A percentile compares a stretch with the other conserved stretches of the same genome.
phyloP scores from a whole-genome alignment of 192 early-diverging fungal species.

The Dissophora globulifera region DNA sequence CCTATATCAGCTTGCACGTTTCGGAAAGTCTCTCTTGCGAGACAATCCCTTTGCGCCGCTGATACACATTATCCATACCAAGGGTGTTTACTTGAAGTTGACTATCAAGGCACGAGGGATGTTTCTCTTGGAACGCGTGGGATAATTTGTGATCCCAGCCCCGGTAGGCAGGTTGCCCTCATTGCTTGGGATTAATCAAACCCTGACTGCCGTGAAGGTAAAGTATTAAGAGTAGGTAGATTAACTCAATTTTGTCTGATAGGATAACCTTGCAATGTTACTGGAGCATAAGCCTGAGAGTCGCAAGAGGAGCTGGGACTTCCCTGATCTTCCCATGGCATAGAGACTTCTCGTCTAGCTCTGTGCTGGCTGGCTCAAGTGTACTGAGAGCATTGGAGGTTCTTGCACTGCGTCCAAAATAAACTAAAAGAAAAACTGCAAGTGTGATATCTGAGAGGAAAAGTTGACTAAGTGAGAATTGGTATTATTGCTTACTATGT shows the following conservation, averaged over 20 bases:
- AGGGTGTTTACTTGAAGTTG: conserved; percentile 11
- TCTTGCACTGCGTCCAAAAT: too few relatives aligned
- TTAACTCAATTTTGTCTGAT: background rate
- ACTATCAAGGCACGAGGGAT: conserved; percentile 15
- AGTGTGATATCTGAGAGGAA: too few relatives aligned
- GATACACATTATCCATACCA: conserved; percentile 10
- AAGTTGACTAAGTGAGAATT: too few relatives aligned
- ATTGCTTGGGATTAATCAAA: conserved; percentile 15
- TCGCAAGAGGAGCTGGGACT: conserved; percentile 22
- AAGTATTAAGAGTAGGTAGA: background rate
- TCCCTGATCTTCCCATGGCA: conserved; percentile 5
- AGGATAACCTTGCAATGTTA: conserved; percentile 8
- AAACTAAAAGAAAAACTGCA: too few relatives aligned
- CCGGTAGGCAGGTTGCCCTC: conserved; percentile 12
- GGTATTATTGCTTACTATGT: too few relatives aligned
- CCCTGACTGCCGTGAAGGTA: conserved; percentile 10
- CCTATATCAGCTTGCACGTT: conserved; percentile 15
- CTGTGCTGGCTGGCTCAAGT: too few relatives aligned
- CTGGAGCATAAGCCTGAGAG: background rate
- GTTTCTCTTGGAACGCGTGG: conserved; percentile 23
- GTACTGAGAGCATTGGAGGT: too few relatives aligned
- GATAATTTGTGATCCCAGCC: conserved; percentile 12
- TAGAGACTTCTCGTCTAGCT: conserved; percentile 13
- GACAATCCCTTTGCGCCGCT: conserved; percentile 5
- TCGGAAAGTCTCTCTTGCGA: conserved; percentile 11